A percentile compares a stretch with the other conserved stretches of the same genome.
phyloP scores from a whole-genome alignment of 1,284 basidiomycete genomes.

The Sphagnurus paluster region DNA sequence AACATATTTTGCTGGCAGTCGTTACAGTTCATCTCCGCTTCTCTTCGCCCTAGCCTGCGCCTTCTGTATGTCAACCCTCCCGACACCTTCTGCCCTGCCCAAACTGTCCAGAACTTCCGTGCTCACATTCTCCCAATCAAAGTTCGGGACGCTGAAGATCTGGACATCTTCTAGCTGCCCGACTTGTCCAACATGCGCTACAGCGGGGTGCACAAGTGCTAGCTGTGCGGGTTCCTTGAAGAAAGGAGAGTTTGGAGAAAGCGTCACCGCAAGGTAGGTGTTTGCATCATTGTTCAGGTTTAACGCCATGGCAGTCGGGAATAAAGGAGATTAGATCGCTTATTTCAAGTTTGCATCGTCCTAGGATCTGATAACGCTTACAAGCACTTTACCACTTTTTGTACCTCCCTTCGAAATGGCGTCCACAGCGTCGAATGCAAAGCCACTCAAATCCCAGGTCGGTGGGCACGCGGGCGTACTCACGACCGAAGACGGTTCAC shows the following conservation, averaged over 20 bases:
- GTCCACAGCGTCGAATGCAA: constrained; percentile 7
- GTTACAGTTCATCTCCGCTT: constrained; percentile 20
- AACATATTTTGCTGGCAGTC: too few relatives aligned
- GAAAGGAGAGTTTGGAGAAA: too few relatives aligned
- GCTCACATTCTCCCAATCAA: constrained; percentile 32
- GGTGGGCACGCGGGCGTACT: constrained; percentile 85
- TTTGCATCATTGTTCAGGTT: constrained; percentile 37
- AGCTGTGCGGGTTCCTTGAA: constrained; percentile 16
- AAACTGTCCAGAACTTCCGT: constrained; percentile 22
- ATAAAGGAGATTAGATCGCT: constrained; percentile 4
- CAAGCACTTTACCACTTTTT: neutral
- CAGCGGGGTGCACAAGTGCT: constrained; percentile 29
- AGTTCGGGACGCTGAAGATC: constrained; percentile 39
- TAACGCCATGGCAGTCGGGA: constrained; percentile 26
- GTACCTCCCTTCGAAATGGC: constrained; percentile 4
- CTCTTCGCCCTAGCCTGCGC: constrained; percentile 15
- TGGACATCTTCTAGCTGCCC: constrained; percentile 41
- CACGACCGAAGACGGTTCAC: constrained; percentile 70
- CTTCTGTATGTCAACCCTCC: constrained; percentile 27
- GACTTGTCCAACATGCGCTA: constrained; percentile 40
- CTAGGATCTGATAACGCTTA: too few relatives aligned
- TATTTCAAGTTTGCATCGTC: too few relatives aligned
- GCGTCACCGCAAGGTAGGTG: constrained; percentile 20
- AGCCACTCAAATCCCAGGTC: constrained; percentile 52
- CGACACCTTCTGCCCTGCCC: constrained; percentile 28